Evolutionary conservation across 768 basidiomycete species (phyloP).

Genomic region (Suillus paluster): DNA sequence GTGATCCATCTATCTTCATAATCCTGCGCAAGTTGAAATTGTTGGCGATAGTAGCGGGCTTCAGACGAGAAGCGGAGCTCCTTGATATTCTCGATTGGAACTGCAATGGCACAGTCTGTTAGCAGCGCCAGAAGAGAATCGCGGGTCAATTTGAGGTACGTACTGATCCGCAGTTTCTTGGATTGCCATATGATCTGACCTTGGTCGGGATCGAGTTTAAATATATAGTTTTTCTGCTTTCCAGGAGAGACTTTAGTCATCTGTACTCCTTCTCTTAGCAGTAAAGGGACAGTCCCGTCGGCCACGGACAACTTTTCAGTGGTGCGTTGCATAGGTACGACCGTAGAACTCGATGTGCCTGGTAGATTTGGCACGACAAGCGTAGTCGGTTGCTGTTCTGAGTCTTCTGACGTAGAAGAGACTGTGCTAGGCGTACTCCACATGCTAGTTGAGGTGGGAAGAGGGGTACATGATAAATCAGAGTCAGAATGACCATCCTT

Average conservation of each 20-base stretch:
- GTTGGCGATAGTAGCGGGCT: constrained; percentile 70
- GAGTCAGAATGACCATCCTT: constrained; percentile 13
- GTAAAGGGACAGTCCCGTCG: constrained; percentile 58
- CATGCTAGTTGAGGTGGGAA: neutral
- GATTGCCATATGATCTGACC: constrained; percentile 83
- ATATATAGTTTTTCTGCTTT: constrained; percentile 71
- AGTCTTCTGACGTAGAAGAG: neutral
- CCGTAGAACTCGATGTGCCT: neutral
- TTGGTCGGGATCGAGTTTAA: constrained; percentile 78
- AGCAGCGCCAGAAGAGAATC: neutral
- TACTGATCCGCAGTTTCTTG: constrained; percentile 68
- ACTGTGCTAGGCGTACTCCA: neutral
- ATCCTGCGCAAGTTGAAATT: constrained; percentile 65
- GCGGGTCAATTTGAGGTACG: constrained; percentile 31
- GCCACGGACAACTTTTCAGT: constrained; percentile 16
- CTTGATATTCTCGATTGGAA: constrained; percentile 85
- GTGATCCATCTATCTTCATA: constrained; percentile 82
- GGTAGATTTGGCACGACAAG: neutral
- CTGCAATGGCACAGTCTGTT: constrained; percentile 40
- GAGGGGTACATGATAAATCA: neutral
- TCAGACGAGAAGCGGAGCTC: constrained; percentile 81
- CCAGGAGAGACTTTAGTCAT: constrained; percentile 87
- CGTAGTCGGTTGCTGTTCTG: neutral
- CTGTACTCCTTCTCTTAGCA: constrained; percentile 64
- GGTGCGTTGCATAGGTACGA: neutral